Conservation (phyloP, 2,329 filamentous ascomycete species). For the Blastomyces percursus region DNA sequence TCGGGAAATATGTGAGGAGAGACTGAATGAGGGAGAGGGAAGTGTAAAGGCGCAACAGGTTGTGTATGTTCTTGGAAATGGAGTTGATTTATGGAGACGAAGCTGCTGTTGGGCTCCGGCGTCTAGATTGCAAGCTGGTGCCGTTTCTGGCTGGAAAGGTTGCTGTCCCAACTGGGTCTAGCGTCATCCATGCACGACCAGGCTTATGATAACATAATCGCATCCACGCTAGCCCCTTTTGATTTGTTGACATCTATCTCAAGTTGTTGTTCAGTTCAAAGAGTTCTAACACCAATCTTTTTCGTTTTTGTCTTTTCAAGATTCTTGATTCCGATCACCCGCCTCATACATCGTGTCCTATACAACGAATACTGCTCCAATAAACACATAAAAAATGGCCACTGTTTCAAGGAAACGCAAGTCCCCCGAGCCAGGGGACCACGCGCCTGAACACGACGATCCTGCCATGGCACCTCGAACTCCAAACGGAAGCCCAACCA, state of each 20-base stretch:
- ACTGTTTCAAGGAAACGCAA: slow-evolving; percentile 31
- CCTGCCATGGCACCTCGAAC: slow-evolving; percentile 29
- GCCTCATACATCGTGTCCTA: background rate
- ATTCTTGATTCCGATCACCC: background rate
- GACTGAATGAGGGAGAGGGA: background rate
- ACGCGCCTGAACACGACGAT: slow-evolving; percentile 27
- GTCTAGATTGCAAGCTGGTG: background rate
- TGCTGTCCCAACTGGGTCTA: slow-evolving; percentile 1
- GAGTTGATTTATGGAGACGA: background rate
- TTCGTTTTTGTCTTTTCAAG: background rate
- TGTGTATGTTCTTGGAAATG: background rate
- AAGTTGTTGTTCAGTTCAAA: background rate
- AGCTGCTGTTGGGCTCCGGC: no score
- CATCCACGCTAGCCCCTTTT: background rate
- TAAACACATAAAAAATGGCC: slow-evolving; percentile 26
- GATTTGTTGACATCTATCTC: background rate
- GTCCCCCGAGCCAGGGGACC: slow-evolving; percentile 21
- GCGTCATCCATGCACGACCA: background rate
- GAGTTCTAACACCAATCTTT: background rate
- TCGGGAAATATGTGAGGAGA: background rate
- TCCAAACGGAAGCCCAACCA: slow-evolving; percentile 48
- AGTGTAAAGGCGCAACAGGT: background rate
- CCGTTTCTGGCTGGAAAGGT: background rate
- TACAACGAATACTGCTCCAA: background rate
- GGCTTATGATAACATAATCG: background rate